These are phyloP conservation scores for Alternaria tenuissima DNA, from an alignment of 2,329 filamentous ascomycete species.

Conservation along the genomic window DNA sequence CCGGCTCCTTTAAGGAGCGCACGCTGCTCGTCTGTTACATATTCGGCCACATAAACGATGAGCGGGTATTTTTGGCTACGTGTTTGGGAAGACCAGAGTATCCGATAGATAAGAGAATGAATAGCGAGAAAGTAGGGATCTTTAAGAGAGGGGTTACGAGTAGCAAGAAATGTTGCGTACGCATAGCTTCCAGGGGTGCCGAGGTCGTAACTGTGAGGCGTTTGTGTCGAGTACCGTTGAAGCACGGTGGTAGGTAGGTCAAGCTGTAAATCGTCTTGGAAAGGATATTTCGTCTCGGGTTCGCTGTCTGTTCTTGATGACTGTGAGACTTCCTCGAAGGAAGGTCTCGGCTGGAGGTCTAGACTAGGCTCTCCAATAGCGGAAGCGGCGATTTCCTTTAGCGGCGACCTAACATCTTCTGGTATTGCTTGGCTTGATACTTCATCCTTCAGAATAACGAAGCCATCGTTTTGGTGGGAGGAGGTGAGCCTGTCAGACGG, in stretches of 20 bases:
- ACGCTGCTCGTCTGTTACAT: conserved; percentile 43
- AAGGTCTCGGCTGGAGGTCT: not conserved
- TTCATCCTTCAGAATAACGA: not conserved
- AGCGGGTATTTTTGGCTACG: conserved; percentile 38
- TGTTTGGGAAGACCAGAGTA: conserved; percentile 43
- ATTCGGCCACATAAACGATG: conserved; percentile 47
- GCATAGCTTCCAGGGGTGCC: conserved; percentile 28
- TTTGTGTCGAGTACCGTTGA: conserved; percentile 19
- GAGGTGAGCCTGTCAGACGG: conserved; percentile 5
- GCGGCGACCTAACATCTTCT: not conserved
- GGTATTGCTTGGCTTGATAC: not conserved
- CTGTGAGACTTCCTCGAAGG: not conserved
- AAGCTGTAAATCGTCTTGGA: conserved; percentile 40
- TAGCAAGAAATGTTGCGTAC: conserved; percentile 47
- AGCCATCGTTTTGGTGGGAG: not conserved
- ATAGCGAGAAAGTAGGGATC: conserved; percentile 49
- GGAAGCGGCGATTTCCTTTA: not conserved
- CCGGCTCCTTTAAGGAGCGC: conserved; percentile 41
- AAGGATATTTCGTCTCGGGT: conserved; percentile 28
- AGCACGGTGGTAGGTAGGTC: conserved; percentile 29
- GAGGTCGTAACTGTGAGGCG: conserved; percentile 38
- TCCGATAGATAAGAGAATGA: conserved; percentile 43
- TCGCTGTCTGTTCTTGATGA: not conserved
- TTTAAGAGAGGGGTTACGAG: conserved; percentile 40
- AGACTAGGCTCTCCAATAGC: not conserved